phyloP scores from a whole-genome alignment of 2,329 filamentous ascomycete species.

The Penicillium sp. region DNA sequence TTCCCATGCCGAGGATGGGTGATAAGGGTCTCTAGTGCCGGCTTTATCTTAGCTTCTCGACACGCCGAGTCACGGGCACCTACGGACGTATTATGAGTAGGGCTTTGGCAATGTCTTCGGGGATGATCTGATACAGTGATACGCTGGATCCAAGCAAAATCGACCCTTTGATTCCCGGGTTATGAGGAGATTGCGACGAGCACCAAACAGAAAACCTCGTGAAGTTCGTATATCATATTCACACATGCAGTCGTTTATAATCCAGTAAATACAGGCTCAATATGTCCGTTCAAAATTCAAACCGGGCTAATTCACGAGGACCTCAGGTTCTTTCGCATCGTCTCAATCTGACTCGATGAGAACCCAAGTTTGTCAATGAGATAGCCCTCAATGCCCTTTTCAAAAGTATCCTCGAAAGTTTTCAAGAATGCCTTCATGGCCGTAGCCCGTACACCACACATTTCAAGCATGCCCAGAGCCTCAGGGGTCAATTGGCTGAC shows the following conservation, averaged over 20 bases:
- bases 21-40: not conserved
- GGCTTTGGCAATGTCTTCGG: too few relatives aligned
- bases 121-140: too few relatives aligned
- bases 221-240: not conserved
- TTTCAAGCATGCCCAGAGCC: constrained; percentile 23
- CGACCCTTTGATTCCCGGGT: not conserved
- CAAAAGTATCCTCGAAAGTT: constrained; percentile 19
- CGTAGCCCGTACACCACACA: constrained; percentile 24
- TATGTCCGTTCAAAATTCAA: not conserved
- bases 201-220: too few relatives aligned
- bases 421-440: constrained; percentile 29
- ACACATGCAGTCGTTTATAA: not conserved
- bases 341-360: constrained; percentile 16
- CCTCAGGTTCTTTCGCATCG: constrained; percentile 24
- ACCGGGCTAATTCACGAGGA: not conserved
- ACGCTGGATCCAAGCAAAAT: not conserved
- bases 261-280: not conserved
- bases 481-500: constrained; percentile 18
- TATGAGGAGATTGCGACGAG: too few relatives aligned
- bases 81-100: not conserved
- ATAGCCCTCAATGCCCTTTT: constrained; percentile 24
- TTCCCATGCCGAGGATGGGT: too few relatives aligned
- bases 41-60: not conserved
- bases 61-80: not conserved
- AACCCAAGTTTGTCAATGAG: constrained; percentile 25